Evolutionary conservation across 2,329 filamentous ascomycete genomes (phyloP).

Genomic region (Penicillium sp.): DNA sequence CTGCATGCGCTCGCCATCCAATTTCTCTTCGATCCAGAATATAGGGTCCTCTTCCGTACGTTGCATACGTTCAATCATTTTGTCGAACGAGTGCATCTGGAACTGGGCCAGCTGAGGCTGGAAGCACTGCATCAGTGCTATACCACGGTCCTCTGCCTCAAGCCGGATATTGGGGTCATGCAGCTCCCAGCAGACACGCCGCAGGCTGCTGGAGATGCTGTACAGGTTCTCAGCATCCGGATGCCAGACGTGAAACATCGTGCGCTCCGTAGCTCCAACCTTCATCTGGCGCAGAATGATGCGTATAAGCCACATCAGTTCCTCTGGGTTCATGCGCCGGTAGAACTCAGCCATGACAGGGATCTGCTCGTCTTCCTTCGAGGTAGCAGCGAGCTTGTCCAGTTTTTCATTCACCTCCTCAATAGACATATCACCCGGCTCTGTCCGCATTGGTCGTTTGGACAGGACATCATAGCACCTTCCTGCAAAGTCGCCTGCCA

Average conservation of each 20-base stretch:
- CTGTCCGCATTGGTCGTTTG: conserved; percentile 71
- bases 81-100: conserved; percentile 75
- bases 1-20: conserved; percentile 96
- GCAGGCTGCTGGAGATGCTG: conserved; percentile 83
- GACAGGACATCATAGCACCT: conserved; percentile 81
- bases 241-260: conserved; percentile 78
- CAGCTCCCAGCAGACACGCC: conserved; percentile 91
- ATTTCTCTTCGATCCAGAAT: conserved; percentile 97
- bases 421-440: conserved; percentile 74
- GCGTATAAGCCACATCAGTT: conserved; percentile 89
- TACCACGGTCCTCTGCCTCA: conserved; percentile 67
- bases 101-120: conserved; percentile 94
- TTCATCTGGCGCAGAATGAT: conserved; percentile 83
- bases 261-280: conserved; percentile 76
- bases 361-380: conserved; percentile 77
- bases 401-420: conserved; percentile 84
- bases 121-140: conserved; percentile 88
- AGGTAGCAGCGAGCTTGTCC: conserved; percentile 69
- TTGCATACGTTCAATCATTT: conserved; percentile 67
- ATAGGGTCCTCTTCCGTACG: conserved; percentile 65
- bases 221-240: conserved; percentile 73
- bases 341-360: conserved; percentile 82
- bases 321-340: conserved; percentile 83
- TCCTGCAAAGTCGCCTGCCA: conserved; percentile 87
- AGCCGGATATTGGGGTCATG: conserved; percentile 68